Evolutionary conservation across 805 yeast species (phyloP).

Genomic region (Helenozyma rhizophorensis): DNA sequence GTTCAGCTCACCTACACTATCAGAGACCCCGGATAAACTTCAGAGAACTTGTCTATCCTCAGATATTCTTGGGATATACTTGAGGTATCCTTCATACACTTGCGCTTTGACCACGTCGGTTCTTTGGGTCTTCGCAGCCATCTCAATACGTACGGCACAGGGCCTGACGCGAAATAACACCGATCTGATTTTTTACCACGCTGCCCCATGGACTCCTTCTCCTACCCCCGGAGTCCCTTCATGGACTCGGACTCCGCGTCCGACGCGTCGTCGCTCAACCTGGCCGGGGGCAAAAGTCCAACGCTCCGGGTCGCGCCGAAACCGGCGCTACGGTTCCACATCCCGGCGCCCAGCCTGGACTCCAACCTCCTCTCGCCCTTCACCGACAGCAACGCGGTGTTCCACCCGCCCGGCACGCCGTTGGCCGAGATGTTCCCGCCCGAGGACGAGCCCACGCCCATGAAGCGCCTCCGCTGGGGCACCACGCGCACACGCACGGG

Average conservation of each 20-base stretch:
- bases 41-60: no score
- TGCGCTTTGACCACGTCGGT: no score
- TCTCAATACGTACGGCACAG: no score
- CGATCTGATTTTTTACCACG: no score
- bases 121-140: no score
- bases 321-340: constrained; percentile 27
- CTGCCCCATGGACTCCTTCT: constrained; percentile 11
- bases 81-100: no score
- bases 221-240: constrained; percentile 16
- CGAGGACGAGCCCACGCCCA: constrained; percentile 35
- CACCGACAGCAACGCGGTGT: constrained; percentile 17
- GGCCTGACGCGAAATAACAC: no score
- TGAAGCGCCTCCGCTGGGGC: constrained; percentile 86
- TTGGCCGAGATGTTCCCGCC: constrained; percentile 8
- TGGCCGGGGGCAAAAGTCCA: constrained; percentile 18
- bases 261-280: constrained; percentile 3
- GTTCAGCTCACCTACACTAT: no score
- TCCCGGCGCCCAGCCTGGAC: constrained; percentile 17
- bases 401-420: constrained; percentile 11
- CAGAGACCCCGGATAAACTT: no score
- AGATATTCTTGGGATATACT: no score
- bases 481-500: constrained; percentile 78
- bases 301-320: constrained; percentile 13
- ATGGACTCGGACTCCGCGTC: constrained; percentile 8
- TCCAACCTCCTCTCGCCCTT: constrained; percentile 25